phyloP scores from a whole-genome alignment of 139 green algal species.

The Zygnema cylindricum region DNA sequence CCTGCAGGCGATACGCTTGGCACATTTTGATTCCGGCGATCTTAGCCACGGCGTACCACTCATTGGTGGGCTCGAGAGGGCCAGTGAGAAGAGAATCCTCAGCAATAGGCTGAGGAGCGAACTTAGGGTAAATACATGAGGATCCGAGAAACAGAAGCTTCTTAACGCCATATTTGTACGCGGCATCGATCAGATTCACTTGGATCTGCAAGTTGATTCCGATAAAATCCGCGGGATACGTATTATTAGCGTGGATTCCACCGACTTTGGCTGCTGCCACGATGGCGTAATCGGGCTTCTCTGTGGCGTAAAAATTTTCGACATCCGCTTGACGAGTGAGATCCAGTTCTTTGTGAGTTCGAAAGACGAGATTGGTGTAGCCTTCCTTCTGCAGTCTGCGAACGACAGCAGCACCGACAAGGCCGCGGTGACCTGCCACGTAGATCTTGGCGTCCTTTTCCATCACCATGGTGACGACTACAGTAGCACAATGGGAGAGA shows the following conservation, averaged over 20 bases:
- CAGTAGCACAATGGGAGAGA: too few relatives aligned
- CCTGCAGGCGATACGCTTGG: conserved; percentile 57
- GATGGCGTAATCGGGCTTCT: conserved; percentile 59
- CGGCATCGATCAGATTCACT: conserved; percentile 55
- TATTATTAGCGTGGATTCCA: conserved; percentile 63
- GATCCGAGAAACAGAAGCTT: conserved; percentile 68
- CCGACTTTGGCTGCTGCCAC: conserved; percentile 64
- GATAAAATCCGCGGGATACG: conserved; percentile 65
- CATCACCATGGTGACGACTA: conserved; percentile 45
- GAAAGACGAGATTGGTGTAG: conserved; percentile 53
- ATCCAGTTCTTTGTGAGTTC: conserved; percentile 60
- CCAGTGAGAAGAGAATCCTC: conserved; percentile 62
- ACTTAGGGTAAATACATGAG: conserved; percentile 67
- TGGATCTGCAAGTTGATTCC: conserved; percentile 65
- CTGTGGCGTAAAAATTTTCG: conserved; percentile 48
- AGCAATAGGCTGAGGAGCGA: conserved; percentile 61
- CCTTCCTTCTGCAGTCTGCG: conserved; percentile 42
- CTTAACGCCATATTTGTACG: conserved; percentile 57
- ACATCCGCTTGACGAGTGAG: conserved; percentile 58
- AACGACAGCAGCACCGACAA: conserved; percentile 46
- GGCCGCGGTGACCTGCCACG: conserved; percentile 46
- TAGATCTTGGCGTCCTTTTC: conserved; percentile 54
- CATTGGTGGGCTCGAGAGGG: conserved; percentile 65
- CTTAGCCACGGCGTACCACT: conserved; percentile 67
- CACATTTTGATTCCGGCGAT: conserved; percentile 68